These are phyloP conservation scores for Astrothelium macrocarpum DNA, from an alignment of 495 filamentous ascomycete species.

Conservation along the genomic window DNA sequence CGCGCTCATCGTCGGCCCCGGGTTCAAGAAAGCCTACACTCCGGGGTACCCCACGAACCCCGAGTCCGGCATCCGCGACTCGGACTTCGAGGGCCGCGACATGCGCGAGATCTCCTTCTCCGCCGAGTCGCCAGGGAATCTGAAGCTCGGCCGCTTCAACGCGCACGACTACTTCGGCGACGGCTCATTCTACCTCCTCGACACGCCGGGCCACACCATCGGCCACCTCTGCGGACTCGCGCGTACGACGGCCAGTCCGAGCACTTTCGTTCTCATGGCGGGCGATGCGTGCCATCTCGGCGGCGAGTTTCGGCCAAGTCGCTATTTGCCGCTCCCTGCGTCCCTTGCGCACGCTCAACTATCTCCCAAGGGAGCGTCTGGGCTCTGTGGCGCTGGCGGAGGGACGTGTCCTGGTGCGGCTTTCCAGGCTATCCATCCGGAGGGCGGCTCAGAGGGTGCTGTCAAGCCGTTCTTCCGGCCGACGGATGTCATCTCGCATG, in stretches of 20 bases:
- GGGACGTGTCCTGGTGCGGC: slow-evolving; percentile 33
- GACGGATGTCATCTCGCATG: slow-evolving; percentile 15
- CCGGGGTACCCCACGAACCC: slow-evolving; percentile 45
- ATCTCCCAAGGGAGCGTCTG: not conserved
- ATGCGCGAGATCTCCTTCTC: slow-evolving; percentile 28
- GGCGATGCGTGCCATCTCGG: slow-evolving; percentile 49
- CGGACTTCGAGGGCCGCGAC: slow-evolving; percentile 21
- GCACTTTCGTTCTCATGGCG: slow-evolving; percentile 48
- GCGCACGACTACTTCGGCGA: slow-evolving; percentile 43
- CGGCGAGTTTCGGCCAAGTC: slow-evolving; percentile 45
- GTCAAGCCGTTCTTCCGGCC: slow-evolving; percentile 33
- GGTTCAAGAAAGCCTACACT: slow-evolving; percentile 38
- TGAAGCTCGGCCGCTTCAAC: slow-evolving; percentile 26
- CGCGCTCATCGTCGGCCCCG: slow-evolving; percentile 44
- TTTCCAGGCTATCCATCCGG: slow-evolving; percentile 32
- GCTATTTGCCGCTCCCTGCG: slow-evolving; percentile 40
- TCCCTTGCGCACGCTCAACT: slow-evolving; percentile 30
- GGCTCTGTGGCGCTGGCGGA: too few species aligned
- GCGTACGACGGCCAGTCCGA: slow-evolving; percentile 24
- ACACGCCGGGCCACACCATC: slow-evolving; percentile 46
- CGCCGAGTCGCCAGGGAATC: too few species aligned
- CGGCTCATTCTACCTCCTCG: slow-evolving; percentile 49
- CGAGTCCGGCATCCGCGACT: slow-evolving; percentile 22
- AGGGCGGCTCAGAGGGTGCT: not conserved
- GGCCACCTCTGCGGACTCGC: slow-evolving; percentile 52